A percentile compares a stretch with the other conserved stretches of the same genome.
Conservation (phyloP, 2,329 filamentous ascomycete species). For the Scedosporium apiospermum region DNA sequence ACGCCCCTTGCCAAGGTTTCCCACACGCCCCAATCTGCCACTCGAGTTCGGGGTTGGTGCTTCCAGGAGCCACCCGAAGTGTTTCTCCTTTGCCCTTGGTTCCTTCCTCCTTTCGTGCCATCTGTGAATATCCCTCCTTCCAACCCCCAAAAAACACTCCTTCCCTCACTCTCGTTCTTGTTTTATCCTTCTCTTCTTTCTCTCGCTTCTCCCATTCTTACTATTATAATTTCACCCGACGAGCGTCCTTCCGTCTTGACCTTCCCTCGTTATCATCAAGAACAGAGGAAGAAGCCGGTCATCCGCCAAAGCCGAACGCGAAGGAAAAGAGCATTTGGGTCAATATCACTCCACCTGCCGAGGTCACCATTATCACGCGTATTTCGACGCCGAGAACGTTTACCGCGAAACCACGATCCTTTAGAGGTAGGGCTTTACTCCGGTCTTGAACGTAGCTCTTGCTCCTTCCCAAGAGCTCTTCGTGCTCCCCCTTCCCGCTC, state of each 20-base stretch:
- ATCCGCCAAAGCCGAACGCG: background rate
- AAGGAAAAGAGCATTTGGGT: background rate
- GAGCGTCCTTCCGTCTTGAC: background rate
- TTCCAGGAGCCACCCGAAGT: background rate
- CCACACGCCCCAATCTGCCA: background rate
- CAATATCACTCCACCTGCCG: background rate
- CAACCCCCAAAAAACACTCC: background rate
- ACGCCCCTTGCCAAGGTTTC: background rate
- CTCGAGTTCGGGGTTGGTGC: background rate
- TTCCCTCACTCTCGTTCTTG: background rate
- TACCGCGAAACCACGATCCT: background rate
- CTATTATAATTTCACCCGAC: background rate
- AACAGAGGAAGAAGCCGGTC: background rate
- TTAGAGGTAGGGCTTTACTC: background rate
- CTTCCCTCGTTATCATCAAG: background rate
- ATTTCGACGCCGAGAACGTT: background rate
- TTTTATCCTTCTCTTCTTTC: background rate
- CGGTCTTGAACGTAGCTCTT: background rate
- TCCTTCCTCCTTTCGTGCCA: constrained; percentile 4
- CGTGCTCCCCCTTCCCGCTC: background rate
- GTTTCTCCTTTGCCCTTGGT: constrained; percentile 5
- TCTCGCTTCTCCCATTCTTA: background rate
- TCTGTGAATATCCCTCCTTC: constrained; percentile 2
- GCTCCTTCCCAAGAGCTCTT: background rate
- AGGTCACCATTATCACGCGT: background rate